Percentiles rank a stretch among this genome's conserved stretches.
phyloP scores from a whole-genome alignment of 1,284 basidiomycete species.

The Ganoderma resinaceum region DNA sequence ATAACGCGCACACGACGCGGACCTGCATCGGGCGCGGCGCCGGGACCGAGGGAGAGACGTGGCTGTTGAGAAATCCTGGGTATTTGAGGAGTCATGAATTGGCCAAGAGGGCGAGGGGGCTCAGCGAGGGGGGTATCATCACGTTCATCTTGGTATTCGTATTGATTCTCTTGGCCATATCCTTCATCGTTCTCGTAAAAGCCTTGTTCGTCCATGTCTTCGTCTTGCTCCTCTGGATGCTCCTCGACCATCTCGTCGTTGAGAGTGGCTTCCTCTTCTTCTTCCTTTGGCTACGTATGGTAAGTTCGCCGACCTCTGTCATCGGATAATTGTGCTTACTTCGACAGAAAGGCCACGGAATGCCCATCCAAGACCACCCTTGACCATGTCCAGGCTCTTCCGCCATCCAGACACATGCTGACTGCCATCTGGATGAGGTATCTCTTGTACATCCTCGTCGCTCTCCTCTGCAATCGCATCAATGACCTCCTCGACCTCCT shows the following conservation, averaged over 20 bases:
- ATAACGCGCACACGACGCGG: constrained; percentile 55
- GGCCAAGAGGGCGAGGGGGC: constrained; percentile 37
- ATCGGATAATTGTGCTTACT: constrained; percentile 17
- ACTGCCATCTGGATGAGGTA: constrained; percentile 35
- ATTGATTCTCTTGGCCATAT: constrained; percentile 24
- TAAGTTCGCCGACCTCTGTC: not conserved
- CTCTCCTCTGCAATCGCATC: constrained; percentile 41
- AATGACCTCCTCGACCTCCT: constrained; percentile 37
- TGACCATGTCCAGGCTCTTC: constrained; percentile 44
- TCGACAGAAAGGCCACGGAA: constrained; percentile 42
- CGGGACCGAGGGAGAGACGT: constrained; percentile 26
- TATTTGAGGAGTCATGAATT: constrained; percentile 64
- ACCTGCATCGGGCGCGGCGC: constrained; percentile 40
- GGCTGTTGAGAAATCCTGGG: constrained; percentile 27
- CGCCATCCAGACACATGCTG: constrained; percentile 43
- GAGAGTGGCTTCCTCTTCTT: constrained; percentile 29
- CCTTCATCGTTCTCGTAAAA: constrained; percentile 22
- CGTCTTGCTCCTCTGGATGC: constrained; percentile 21
- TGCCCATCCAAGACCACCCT: constrained; percentile 41
- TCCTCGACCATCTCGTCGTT: constrained; percentile 25
- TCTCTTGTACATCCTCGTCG: constrained; percentile 36
- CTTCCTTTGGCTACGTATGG: constrained; percentile 29
- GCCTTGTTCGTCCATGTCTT: constrained; percentile 23
- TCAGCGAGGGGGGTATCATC: constrained; percentile 7
- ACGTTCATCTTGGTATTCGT: constrained; percentile 18